Conservation (phyloP, 2,329 filamentous ascomycete genomes). For the Neospermospora avenae region DNA sequence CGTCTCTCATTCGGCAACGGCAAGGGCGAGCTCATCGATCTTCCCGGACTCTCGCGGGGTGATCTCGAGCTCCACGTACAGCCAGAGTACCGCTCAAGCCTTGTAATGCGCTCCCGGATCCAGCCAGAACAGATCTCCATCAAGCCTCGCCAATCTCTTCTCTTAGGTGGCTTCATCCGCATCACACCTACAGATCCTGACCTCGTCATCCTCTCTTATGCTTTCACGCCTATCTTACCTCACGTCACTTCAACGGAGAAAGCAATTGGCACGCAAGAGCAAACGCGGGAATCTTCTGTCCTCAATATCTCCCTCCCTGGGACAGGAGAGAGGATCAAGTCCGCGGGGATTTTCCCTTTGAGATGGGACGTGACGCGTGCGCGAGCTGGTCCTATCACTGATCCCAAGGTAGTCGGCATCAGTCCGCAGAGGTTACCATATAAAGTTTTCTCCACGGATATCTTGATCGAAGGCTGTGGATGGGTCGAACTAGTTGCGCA, state of each 20-base stretch:
- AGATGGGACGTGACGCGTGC: constrained; percentile 79
- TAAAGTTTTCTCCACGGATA: constrained; percentile 73
- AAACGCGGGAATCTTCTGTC: constrained; percentile 57
- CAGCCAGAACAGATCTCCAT: constrained; percentile 70
- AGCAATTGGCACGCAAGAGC: constrained; percentile 68
- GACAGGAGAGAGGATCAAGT: constrained; percentile 54
- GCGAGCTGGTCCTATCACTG: constrained; percentile 70
- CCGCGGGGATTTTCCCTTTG: constrained; percentile 73
- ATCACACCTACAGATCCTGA: constrained; percentile 72
- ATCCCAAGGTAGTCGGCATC: constrained; percentile 57
- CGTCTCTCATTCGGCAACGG: constrained; percentile 84
- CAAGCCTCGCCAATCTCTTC: constrained; percentile 72
- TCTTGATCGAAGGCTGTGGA: constrained; percentile 87
- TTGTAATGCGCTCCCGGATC: constrained; percentile 77
- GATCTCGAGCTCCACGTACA: constrained; percentile 69
- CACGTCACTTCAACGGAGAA: constrained; percentile 81
- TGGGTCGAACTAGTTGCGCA: constrained; percentile 90
- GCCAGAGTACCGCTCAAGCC: constrained; percentile 58
- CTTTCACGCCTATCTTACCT: constrained; percentile 74
- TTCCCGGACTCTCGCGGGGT: constrained; percentile 78
- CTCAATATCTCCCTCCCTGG: constrained; percentile 61
- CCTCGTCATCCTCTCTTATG: constrained; percentile 71
- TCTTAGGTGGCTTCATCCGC: constrained; percentile 82
- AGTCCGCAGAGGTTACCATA: constrained; percentile 72
- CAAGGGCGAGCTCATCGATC: constrained; percentile 86